Evolutionary conservation across 768 basidiomycete genomes (phyloP).

Genomic region (Steccherinum ochraceum): DNA sequence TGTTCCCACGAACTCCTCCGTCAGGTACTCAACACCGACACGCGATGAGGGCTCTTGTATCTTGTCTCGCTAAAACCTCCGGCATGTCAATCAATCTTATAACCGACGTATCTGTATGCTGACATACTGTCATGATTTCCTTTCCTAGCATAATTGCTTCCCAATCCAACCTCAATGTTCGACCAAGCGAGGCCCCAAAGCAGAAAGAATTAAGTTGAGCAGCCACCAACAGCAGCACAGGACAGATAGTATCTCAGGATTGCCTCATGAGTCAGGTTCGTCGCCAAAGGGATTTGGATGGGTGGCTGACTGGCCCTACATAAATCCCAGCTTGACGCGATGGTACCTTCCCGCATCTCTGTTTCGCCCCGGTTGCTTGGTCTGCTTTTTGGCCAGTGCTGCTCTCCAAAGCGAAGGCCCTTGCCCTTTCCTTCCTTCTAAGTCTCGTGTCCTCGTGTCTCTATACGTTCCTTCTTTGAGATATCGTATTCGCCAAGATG

Average conservation of each 20-base stretch:
- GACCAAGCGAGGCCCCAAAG: too few relatives aligned
- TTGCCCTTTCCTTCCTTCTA: too few relatives aligned
- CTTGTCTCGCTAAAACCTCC: background rate
- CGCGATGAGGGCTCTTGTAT: background rate
- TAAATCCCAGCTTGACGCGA: background rate
- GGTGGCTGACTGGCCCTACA: too few relatives aligned
- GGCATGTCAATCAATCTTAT: background rate
- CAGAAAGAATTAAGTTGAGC: too few relatives aligned
- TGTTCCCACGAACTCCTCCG: background rate
- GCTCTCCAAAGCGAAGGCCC: background rate
- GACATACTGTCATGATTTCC: background rate
- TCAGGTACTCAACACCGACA: background rate
- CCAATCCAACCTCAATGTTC: too few relatives aligned
- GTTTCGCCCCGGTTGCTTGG: background rate
- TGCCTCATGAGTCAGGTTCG: background rate
- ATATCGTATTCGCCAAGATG: background rate
- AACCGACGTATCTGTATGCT: background rate
- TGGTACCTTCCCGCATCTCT: background rate
- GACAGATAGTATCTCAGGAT: background rate
- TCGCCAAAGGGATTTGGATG: too few relatives aligned
- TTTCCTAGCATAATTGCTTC: background rate
- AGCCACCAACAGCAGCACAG: background rate
- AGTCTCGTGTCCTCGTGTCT: too few relatives aligned
- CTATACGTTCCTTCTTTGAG: background rate
- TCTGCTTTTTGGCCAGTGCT: background rate